Base-by-base conservation (phyloP, 2,329 filamentous ascomycete genomes). In the Endothia cerciana region DNA sequence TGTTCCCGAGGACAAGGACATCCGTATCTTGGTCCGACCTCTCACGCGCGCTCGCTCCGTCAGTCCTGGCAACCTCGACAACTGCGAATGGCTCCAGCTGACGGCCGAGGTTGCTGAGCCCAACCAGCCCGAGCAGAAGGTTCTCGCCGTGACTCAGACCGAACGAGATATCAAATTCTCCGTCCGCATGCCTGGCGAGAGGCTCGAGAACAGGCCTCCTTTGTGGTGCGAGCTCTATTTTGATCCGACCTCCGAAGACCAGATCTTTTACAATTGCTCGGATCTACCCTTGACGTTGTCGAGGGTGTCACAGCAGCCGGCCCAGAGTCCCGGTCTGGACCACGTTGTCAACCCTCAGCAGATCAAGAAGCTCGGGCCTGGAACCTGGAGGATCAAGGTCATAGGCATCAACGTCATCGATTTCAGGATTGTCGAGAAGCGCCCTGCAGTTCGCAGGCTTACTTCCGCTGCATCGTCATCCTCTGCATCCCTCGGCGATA, bases 191-290 rank as follows among this genome's bases (percentile, higher is more conserved):
- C 85, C 85, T 4, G 79, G 80, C 19, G 81, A 83, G 64, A 77
- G 76, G 60, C 75, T 77, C 49, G 78, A 82, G 65, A 75, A 75
- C 53, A 74, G 82, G 19, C 83, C 83, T 19, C 80, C 82, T 4
- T 71, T 87, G n/a, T 86, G 83, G 83, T 87, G 84, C 73, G 84
- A 87, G 73, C 77, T 88, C 43, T 87, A 87, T 70, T 87, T 87
- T 70, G 83, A 87, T 73, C 85, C 85, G 19, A 77, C 81, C 68
- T 86, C 85, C 75, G 85, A 87, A 72, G 82, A 83, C 73, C 80
- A 86, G 70, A 85, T 87, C 66, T 80, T 87, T 33, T 73, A 82
- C 61, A 88, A 87, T 73, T 80, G 79, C 65, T 86, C 85, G 19
- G 82, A 87, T 45, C 78, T 82, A 1, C 85, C 85, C 53, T 82